phyloP scores from a whole-genome alignment of 208 protist species.

The Crithidia expoeki region DNA sequence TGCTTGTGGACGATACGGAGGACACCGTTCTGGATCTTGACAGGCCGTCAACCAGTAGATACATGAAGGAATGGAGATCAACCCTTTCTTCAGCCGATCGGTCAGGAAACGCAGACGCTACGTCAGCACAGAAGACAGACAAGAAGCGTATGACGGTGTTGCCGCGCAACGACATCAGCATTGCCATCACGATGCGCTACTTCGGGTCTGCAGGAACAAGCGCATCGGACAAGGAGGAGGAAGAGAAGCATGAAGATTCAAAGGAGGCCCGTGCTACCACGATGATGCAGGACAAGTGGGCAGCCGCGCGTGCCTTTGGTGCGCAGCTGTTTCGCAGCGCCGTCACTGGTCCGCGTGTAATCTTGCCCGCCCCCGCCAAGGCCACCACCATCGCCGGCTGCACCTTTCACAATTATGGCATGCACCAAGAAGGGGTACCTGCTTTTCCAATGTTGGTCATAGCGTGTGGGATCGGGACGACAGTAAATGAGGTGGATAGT shows the following conservation, averaged over 20 bases:
- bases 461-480: slow-evolving; percentile 76
- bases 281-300: slow-evolving; percentile 3
- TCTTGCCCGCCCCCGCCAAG: slow-evolving; percentile 43
- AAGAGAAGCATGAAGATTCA: no score
- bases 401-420: slow-evolving; percentile 66
- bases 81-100: no score
- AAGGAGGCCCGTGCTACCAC: no score
- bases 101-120: no score
- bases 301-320: slow-evolving; percentile 54
- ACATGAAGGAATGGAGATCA: no score
- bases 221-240: no score
- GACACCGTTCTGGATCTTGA: no score
- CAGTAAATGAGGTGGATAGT: slow-evolving; percentile 35
- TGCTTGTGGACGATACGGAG: slow-evolving; percentile 28
- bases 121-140: background rate
- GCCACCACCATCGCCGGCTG: slow-evolving; percentile 46
- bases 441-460: slow-evolving; percentile 64
- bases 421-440: slow-evolving; percentile 45
- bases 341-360: slow-evolving; percentile 76
- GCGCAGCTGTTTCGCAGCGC: slow-evolving; percentile 72
- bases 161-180: slow-evolving; percentile 83
- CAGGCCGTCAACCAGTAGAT: no score
- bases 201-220: slow-evolving; percentile 17
- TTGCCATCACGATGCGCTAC: slow-evolving; percentile 75
- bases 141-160: background rate